phyloP scores from a whole-genome alignment of 1,284 basidiomycete genomes.

The Moesziomyces sp. region DNA sequence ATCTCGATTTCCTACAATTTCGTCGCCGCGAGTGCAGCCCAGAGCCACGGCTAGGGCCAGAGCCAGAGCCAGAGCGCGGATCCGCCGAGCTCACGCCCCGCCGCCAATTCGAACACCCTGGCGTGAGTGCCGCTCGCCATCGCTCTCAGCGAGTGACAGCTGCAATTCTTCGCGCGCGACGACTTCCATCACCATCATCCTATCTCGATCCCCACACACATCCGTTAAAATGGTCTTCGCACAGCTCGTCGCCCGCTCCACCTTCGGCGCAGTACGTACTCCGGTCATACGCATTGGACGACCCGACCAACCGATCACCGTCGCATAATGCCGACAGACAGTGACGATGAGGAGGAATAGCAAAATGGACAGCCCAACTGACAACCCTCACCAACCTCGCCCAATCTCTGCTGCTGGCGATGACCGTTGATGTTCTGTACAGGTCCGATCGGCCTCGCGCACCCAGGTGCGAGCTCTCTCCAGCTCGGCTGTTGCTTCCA shows the following conservation, averaged over 20 bases:
- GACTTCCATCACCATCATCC: conserved; percentile 9
- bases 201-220: conserved; percentile 1
- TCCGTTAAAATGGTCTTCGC: conserved; percentile 36
- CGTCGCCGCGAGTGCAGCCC: background rate
- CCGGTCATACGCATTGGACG: background rate
- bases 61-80: background rate
- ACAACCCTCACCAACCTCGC: conserved; percentile 4
- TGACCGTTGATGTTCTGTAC: conserved; percentile 5
- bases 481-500: conserved; percentile 60
- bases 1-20: background rate
- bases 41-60: too few species aligned
- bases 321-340: too few species aligned
- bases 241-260: conserved; percentile 42
- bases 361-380: conserved; percentile 9
- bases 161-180: background rate
- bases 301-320: background rate
- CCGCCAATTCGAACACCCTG: background rate
- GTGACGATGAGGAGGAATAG: too few species aligned
- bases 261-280: conserved; percentile 50
- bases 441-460: conserved; percentile 50
- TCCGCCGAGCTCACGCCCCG: background rate
- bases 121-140: conserved; percentile 8
- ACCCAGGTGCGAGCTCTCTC: conserved; percentile 59
- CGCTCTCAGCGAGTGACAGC: conserved; percentile 1
- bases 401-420: background rate